Base-by-base conservation (phyloP, 441 rosid species). In the Pelargonium myrrhifolium region DNA sequence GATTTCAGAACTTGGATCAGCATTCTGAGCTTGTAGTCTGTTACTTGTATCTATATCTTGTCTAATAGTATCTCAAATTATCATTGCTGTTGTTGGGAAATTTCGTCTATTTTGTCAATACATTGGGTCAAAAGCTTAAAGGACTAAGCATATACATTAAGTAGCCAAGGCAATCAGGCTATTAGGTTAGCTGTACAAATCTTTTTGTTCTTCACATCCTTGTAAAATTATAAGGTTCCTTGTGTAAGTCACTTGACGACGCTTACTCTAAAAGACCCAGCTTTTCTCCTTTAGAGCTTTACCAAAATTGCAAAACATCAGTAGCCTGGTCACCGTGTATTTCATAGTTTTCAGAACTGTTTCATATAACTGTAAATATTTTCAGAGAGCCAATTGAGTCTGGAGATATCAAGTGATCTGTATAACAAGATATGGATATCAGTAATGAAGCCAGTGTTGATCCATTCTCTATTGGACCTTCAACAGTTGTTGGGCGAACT, bases 401-500 rank as follows among this genome's bases (percentile, higher is more conserved):
- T 28, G 3, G 31, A 28, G 31, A 1, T 28, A 28, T 2, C 3
- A 28, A 28, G 31, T 28, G 31, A 28, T 28, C 3, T 28, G 31
- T 28, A 28, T 28, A 43, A 56, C 68, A 55, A 72, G 76, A 59
- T 56, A 93, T 91, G 97, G 99, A 91, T 78, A 83, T 91, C 71
- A 89, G 87, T 68, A 89, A 86, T 64, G 99, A 93, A 66, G 97
- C 97, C 9, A 79, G 63, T 53, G 79, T 93, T 68, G 93, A 81
- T 75, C 86, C 82, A 2, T 91, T 93, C 76, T 74, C 83, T 1
- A 93, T 93, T 66, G 99, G 99, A 69, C 99, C 99, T 21, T 80
- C 95, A 20, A 79, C 96, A 1, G 78, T 91, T 39, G 74, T 88
- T 43, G 99, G 97, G 6, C 77, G 97, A 70, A 83, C 93, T 3